Conservation (phyloP, 345 rosid genomes). For the Eucalyptus albens region DNA sequence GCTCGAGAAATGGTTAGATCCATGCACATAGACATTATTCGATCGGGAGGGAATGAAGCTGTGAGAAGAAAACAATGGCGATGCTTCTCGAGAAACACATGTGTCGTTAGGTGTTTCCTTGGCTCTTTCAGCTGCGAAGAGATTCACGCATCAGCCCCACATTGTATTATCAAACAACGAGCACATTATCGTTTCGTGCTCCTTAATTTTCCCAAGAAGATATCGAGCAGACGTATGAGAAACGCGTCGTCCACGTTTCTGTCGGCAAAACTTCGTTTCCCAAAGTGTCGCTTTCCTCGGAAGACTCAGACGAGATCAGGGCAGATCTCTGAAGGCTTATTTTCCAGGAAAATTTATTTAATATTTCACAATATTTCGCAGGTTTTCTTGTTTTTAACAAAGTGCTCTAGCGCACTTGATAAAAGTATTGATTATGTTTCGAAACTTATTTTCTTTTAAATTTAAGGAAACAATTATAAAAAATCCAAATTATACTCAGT, state of each 20-base stretch:
- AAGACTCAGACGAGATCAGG: neutral
- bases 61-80: neutral
- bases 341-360: neutral
- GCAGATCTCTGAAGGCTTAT: neutral
- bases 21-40: neutral
- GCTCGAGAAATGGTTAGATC: neutral
- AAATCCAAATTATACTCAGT: accelerated
- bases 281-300: neutral
- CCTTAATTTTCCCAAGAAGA: neutral
- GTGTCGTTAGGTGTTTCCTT: neutral
- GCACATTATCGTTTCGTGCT: neutral
- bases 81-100: neutral
- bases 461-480: neutral
- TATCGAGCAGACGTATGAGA: neutral
- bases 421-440: neutral
- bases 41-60: neutral
- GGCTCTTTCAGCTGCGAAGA: neutral
- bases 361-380: neutral
- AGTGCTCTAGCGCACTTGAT: neutral
- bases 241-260: neutral
- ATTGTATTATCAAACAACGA: neutral
- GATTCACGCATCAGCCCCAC: neutral
- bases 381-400: neutral
- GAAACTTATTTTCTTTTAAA: neutral
- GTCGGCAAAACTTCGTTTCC: neutral